These are phyloP conservation scores for Nymphaea colorata DNA, from an alignment of 164 flowering plant species.

Conservation along the genomic window DNA sequence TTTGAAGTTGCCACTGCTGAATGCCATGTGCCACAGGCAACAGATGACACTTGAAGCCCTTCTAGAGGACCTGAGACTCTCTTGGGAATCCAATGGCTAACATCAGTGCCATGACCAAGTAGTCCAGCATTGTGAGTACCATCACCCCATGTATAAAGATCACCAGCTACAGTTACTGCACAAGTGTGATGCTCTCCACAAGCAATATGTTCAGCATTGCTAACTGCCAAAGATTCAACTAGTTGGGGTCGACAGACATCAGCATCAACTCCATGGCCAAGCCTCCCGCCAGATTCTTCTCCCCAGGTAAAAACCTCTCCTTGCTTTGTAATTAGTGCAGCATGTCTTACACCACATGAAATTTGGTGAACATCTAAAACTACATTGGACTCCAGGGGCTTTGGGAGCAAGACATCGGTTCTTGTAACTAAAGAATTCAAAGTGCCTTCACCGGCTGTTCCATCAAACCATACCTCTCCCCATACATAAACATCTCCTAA, in stretches of 20 bases:
- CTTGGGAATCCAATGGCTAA: slow-evolving; percentile 81
- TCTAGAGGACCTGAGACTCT: slow-evolving; percentile 67
- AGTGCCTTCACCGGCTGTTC: slow-evolving; percentile 33
- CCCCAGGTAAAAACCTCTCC: slow-evolving; percentile 97
- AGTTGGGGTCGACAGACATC: slow-evolving; percentile 48
- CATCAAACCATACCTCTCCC: slow-evolving; percentile 70
- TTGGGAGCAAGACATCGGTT: slow-evolving; percentile 63
- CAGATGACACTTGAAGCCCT: slow-evolving; percentile 62
- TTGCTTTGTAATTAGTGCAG: slow-evolving; percentile 65
- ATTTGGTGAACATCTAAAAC: slow-evolving; percentile 67
- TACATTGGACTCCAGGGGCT: slow-evolving; percentile 58
- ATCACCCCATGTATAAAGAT: slow-evolving; percentile 82
- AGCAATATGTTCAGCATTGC: slow-evolving; percentile 50
- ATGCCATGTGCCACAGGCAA: slow-evolving; percentile 86
- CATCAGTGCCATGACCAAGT: slow-evolving; percentile 64
- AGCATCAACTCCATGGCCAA: slow-evolving; percentile 67
- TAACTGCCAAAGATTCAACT: slow-evolving; percentile 52
- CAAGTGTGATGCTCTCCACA: slow-evolving; percentile 89
- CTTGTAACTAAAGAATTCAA: slow-evolving; percentile 24
- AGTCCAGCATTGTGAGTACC: slow-evolving; percentile 60
- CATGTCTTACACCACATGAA: slow-evolving; percentile 76
- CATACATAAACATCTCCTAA: slow-evolving; percentile 93
- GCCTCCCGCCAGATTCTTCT: slow-evolving; percentile 81
- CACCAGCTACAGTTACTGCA: slow-evolving; percentile 61
- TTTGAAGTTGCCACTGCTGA: slow-evolving; percentile 59